A percentile compares a stretch with the other conserved stretches of the same genome.
Evolutionary conservation across 768 basidiomycete species (phyloP).

Genomic region (Leccinum ochraceum): DNA sequence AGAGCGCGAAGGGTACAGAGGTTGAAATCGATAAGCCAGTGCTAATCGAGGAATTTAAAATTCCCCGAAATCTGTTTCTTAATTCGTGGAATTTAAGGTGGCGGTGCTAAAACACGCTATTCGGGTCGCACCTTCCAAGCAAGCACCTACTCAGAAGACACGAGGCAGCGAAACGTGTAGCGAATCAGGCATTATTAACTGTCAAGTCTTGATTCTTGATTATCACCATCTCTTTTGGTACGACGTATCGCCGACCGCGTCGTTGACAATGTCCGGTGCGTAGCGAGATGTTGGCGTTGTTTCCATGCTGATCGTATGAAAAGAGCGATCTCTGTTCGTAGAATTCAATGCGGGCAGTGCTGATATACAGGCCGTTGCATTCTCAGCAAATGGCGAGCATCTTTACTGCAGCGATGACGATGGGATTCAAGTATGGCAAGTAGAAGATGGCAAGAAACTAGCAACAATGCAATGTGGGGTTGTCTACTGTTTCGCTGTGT

Average conservation of each 20-base stretch:
- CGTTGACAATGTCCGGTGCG: not conserved
- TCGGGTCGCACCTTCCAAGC: not conserved
- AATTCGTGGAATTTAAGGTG: too few relatives aligned
- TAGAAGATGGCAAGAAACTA: not conserved
- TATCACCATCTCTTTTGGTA: not conserved
- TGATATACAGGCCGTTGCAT: not conserved
- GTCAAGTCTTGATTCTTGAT: not conserved
- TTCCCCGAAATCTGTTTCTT: too few relatives aligned
- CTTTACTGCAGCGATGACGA: not conserved
- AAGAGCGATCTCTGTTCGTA: not conserved
- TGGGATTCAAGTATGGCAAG: not conserved
- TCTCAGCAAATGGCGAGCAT: not conserved
- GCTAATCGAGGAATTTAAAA: too few relatives aligned
- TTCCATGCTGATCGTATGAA: not conserved
- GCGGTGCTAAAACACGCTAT: too few relatives aligned
- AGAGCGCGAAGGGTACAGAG: conserved; percentile 46
- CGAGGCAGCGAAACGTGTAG: not conserved
- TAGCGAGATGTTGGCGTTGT: not conserved
- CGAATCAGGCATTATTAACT: not conserved
- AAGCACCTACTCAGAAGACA: not conserved
- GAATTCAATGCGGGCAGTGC: not conserved
- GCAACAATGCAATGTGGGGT: not conserved
- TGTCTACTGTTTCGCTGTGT: not conserved
- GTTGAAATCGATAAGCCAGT: conserved; percentile 52
- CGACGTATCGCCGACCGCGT: not conserved